Evolutionary conservation across 805 yeast genomes (phyloP), one percentile per base, ranked within the genome.

Genomic region (Naumovozyma castellii): DNA sequence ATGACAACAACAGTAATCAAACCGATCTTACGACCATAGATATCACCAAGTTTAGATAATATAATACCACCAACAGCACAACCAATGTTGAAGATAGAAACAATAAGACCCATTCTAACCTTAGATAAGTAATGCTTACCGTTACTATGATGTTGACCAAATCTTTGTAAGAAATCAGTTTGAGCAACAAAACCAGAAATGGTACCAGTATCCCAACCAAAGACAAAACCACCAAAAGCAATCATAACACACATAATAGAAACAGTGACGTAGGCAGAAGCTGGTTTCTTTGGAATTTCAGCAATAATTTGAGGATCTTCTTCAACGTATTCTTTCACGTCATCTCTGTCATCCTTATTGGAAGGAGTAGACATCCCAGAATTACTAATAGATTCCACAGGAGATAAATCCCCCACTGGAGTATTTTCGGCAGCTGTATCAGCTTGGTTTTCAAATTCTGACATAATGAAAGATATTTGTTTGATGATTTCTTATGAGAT

Each of bases 181-280:
- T 61, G 59, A 52, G 75, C 72, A 36, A 79, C 80, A 51, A 80
- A 78, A 48, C 86, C 86, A 25, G 83, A 75, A 61, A 80, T 78
- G 51, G 87, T 80, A 69, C 87, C 88, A 38, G 86, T 80, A 66
- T 80, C 88, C 74, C 82, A 80, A 49, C 87, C 87, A 53, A 44
- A 44, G 34, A 52, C 47, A 77, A 77, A 74, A 43, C 61, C 61
- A 51, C 61, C 61, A 28, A 56, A 56, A 15, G 61, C 57, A 40
- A 56, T 42, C 57, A 54, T 46, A 22, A 50, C 35, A 56, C 68
- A 65, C 35, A 61, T 47, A 42, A 56, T 44, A 25, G 54, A 54
- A 32, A 65, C 64, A 19, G 60, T 47, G n/a, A 56, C 18, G 48
- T 62, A 65, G 8, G 65, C 64, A 15, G 62, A 55, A 17, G 54